Evolutionary conservation across 1,284 basidiomycete species (phyloP).

Genomic region (Serendipita sp.): DNA sequence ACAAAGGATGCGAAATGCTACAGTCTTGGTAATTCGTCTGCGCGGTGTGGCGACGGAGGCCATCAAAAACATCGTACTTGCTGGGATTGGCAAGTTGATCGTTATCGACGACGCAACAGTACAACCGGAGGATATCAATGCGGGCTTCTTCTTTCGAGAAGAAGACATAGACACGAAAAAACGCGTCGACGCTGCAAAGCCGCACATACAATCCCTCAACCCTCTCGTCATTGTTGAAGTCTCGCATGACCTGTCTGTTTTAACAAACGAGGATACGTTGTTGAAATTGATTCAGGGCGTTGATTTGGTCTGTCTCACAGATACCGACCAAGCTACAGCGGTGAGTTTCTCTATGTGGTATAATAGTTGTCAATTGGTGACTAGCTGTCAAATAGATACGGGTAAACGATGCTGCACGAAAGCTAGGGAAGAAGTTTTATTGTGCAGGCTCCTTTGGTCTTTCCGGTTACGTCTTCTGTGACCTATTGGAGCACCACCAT

Average conservation of each 20-base stretch:
- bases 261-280: slow-evolving; percentile 36
- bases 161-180: slow-evolving; percentile 79
- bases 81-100: slow-evolving; percentile 38
- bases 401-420: slow-evolving; percentile 65
- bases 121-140: slow-evolving; percentile 64
- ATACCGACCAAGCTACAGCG: slow-evolving; percentile 50
- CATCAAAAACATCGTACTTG: slow-evolving; percentile 74
- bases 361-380: neutral
- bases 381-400: slow-evolving; percentile 35
- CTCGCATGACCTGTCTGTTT: slow-evolving; percentile 35
- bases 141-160: slow-evolving; percentile 89
- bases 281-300: slow-evolving; percentile 46
- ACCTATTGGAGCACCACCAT: slow-evolving; percentile 76
- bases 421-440: slow-evolving; percentile 66
- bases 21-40: slow-evolving; percentile 73
- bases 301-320: slow-evolving; percentile 75
- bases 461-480: slow-evolving; percentile 87
- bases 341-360: slow-evolving; percentile 34
- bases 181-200: slow-evolving; percentile 73
- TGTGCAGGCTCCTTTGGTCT: slow-evolving; percentile 83
- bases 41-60: slow-evolving; percentile 85
- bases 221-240: slow-evolving; percentile 77
- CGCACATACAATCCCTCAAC: slow-evolving; percentile 78
- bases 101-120: slow-evolving; percentile 35
- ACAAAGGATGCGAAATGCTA: slow-evolving; percentile 80